phyloP scores from a whole-genome alignment of 805 yeast species.

The Brettanomyces sp. region DNA sequence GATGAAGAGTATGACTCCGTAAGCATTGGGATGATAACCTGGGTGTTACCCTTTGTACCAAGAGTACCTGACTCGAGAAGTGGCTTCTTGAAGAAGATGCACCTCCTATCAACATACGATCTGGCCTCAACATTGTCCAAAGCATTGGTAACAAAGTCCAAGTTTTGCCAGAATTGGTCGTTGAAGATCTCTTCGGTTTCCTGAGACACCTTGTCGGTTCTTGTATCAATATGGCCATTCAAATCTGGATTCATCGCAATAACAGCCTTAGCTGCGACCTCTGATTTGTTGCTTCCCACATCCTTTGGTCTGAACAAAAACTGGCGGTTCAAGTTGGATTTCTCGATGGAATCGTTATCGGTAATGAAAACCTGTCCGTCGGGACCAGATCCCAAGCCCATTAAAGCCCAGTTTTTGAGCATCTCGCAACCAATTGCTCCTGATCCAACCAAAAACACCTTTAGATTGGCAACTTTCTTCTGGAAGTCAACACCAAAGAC shows the following conservation, averaged over 20 bases:
- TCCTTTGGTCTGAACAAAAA: slow-evolving; percentile 90
- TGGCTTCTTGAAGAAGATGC: slow-evolving; percentile 86
- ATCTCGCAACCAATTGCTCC: slow-evolving; percentile 99
- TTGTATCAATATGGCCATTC: slow-evolving; percentile 63
- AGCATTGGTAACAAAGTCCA: slow-evolving; percentile 93
- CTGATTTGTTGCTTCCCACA: slow-evolving; percentile 86
- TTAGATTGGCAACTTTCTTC: slow-evolving; percentile 61
- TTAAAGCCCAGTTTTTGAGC: slow-evolving; percentile 95
- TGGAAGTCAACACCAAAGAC: slow-evolving; percentile 81
- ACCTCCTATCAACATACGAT: slow-evolving; percentile 93
- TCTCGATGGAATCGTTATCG: slow-evolving; percentile 53
- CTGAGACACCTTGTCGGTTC: slow-evolving; percentile 81
- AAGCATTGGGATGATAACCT: slow-evolving; percentile 85
- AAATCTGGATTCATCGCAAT: slow-evolving; percentile 78
- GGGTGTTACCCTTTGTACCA: slow-evolving; percentile 98
- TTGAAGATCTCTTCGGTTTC: slow-evolving; percentile 85
- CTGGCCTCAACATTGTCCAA: slow-evolving; percentile 97
- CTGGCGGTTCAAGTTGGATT: slow-evolving; percentile 93
- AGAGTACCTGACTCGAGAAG: slow-evolving; percentile 93
- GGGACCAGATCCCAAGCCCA: slow-evolving; percentile 91
- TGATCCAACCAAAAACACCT: slow-evolving; percentile 87
- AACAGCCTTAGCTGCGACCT: slow-evolving; percentile 82
- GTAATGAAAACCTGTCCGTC: slow-evolving; percentile 78
- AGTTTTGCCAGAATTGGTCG: slow-evolving; percentile 72
- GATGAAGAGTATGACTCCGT: slow-evolving; percentile 96